Evolutionary conservation across 192 early-diverging fungal species (phyloP).

Genomic region (Backusella mclennaniae): DNA sequence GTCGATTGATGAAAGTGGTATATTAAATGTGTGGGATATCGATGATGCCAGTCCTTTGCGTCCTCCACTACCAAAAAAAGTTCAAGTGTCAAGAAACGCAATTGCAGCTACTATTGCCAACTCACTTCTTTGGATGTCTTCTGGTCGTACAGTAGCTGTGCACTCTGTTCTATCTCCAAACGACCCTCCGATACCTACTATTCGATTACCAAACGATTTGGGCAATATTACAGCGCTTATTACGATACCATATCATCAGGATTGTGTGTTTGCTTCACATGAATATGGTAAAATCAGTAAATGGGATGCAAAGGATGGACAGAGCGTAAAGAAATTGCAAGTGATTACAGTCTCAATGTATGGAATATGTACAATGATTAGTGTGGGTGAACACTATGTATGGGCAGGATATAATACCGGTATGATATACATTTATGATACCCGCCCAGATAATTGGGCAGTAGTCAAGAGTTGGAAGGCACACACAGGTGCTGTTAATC

Average conservation of each 20-base stretch:
- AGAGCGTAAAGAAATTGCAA: constrained; percentile 41
- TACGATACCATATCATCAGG: constrained; percentile 39
- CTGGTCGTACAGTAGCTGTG: constrained; percentile 58
- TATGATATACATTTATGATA: constrained; percentile 73
- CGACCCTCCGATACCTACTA: constrained; percentile 28
- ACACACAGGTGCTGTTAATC: constrained; percentile 49
- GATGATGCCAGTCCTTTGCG: constrained; percentile 7
- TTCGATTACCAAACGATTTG: constrained; percentile 41
- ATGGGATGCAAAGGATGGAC: constrained; percentile 64
- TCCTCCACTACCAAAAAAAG: neutral
- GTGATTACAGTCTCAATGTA: constrained; percentile 61
- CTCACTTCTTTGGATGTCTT: constrained; percentile 58
- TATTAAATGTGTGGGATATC: constrained; percentile 54
- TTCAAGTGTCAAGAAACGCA: constrained; percentile 38
- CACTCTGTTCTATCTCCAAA: constrained; percentile 37
- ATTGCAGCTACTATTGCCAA: constrained; percentile 51
- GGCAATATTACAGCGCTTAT: constrained; percentile 62
- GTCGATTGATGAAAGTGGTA: constrained; percentile 68
- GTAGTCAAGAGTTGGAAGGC: constrained; percentile 71
- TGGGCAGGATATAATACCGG: constrained; percentile 82
- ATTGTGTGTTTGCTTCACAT: constrained; percentile 65
- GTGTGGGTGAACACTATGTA: constrained; percentile 60
- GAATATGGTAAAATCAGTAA: constrained; percentile 79
- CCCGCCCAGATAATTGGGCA: constrained; percentile 47
- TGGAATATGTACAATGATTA: constrained; percentile 59